Evolutionary conservation across 1,284 basidiomycete genomes (phyloP).

Genomic region (Irpex lacteus): DNA sequence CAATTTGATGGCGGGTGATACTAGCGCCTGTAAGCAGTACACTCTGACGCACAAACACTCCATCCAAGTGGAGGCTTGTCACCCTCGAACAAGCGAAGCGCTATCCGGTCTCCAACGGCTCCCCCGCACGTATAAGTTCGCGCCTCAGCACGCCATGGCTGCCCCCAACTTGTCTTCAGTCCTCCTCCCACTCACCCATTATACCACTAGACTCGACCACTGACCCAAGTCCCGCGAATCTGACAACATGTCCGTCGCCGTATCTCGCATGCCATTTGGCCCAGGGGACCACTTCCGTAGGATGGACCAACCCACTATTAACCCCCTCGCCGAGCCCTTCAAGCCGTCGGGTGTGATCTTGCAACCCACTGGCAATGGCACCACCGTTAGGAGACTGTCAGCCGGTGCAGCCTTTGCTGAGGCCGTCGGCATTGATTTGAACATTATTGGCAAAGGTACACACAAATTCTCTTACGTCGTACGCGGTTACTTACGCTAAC

Average conservation of each 20-base stretch:
- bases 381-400: slow-evolving; percentile 4
- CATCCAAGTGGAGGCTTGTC: not conserved
- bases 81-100: not conserved
- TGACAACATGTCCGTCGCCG: not conserved
- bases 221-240: not conserved
- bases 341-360: not conserved
- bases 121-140: not conserved
- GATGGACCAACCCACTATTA: not conserved
- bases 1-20: not conserved
- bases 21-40: not conserved
- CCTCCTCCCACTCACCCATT: not conserved
- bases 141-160: not conserved
- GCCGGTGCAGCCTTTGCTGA: slow-evolving; percentile 19
- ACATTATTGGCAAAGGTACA: slow-evolving; percentile 25
- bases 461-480: not conserved
- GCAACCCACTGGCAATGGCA: not conserved
- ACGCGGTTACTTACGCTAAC: no score
- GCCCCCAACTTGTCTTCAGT: slow-evolving; percentile 1
- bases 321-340: not conserved
- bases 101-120: not conserved
- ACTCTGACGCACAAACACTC: slow-evolving; percentile 1
- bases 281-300: not conserved
- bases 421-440: slow-evolving; percentile 25
- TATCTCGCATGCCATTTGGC: not conserved
- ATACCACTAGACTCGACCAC: not conserved